Evolutionary conservation across 257 asterid genomes (phyloP), one percentile per base, ranked within the genome.

Genomic region (Apocynum venetum): DNA sequence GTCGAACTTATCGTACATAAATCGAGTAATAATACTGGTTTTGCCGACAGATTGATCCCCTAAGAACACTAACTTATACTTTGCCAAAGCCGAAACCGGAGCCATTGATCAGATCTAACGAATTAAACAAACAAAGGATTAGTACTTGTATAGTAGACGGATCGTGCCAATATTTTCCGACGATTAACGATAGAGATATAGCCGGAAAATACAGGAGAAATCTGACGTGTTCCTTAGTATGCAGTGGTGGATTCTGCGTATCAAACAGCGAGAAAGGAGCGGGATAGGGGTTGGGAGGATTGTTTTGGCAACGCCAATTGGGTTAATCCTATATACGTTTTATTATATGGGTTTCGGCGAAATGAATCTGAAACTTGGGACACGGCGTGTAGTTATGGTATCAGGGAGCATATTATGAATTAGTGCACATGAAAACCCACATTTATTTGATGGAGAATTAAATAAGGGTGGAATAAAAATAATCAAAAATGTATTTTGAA

Each of bases 41-140:
- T 93, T 93, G 1, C 98, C 98, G 35, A 94, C 98, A 5, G 98
- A 93, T 78, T 93, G 98, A 89, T 93, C 97, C 70, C 98, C 98
- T 83, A 93, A 72, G 84, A 93, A 93, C 75, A 94, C 97, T 19
- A 94, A 76, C 83, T 94, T 92, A 86, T 90, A 94, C 97, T 94
- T 94, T 4, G 97, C 98, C 77, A 94, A 91, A 78, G 97, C 96
- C 79, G 97, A 94, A 76, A 94, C 97, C 70, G 93, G 97, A 84
- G 98, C 98, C 98, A 94, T 91, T 73, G 46, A 80, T 88, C 75
- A 71, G 84, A 84, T 82, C 86, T 80, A 49, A 57, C 63, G 35
- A 76, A 77, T 57, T 67, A 52, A 82, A 55, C 40, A 75, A 75
- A 11, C 74, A 49, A 48, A 12, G 4, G 79, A 61, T 11, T 76